phyloP scores from a whole-genome alignment of 2,329 filamentous ascomycete species.

The Colletotrichum australisinense region DNA sequence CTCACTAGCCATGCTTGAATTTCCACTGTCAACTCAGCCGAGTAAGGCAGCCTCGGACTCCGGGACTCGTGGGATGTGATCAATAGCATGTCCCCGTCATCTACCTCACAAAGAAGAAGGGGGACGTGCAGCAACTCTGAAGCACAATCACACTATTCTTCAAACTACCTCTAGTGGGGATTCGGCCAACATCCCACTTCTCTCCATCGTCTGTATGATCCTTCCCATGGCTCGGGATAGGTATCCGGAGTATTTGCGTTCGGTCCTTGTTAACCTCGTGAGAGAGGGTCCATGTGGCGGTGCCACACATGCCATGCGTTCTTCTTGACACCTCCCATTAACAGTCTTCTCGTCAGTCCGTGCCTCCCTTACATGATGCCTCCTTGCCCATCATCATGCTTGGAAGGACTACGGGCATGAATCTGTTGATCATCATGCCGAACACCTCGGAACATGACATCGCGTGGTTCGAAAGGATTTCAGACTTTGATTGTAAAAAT shows the following conservation, averaged over 20 bases:
- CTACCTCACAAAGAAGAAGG: neutral
- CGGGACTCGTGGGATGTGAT: neutral
- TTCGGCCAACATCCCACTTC: neutral
- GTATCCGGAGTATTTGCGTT: neutral
- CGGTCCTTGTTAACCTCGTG: neutral
- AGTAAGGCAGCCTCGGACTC: neutral
- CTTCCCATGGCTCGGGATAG: neutral
- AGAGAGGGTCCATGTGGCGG: neutral
- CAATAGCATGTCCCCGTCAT: neutral
- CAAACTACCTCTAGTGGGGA: neutral
- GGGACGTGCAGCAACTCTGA: neutral
- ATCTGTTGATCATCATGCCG: neutral
- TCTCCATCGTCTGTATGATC: neutral
- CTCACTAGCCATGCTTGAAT: too few relatives aligned
- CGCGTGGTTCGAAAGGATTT: neutral
- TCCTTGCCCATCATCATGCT: neutral
- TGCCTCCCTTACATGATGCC: neutral
- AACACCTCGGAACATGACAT: neutral
- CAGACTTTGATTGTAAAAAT: conserved; percentile 5
- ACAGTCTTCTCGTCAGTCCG: neutral
- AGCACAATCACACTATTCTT: conserved; percentile 1
- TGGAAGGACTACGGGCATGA: neutral
- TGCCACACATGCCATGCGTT: neutral
- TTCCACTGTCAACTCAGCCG: neutral
- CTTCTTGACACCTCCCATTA: neutral